These are phyloP conservation scores for Cyberlindnera xishuangbannaensis DNA, from an alignment of 805 yeast species.

Conservation along the genomic window DNA sequence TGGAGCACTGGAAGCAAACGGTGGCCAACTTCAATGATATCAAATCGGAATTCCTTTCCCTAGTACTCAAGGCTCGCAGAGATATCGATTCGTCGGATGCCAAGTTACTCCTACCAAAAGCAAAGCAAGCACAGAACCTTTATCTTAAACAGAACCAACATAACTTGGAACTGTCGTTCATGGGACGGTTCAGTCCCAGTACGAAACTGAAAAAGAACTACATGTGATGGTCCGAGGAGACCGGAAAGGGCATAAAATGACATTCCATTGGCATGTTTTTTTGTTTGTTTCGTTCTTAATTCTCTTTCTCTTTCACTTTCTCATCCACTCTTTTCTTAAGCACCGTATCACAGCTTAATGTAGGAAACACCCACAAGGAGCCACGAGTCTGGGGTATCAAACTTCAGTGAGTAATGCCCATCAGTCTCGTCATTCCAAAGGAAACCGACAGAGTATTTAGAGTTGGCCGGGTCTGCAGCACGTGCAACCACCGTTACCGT, in stretches of 20 bases:
- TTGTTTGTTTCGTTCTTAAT: no score
- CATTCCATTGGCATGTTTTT: no score
- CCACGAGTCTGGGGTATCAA: slow-evolving; percentile 2
- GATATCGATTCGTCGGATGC: slow-evolving; percentile 27
- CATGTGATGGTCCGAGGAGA: no score
- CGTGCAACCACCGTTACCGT: slow-evolving; percentile 3
- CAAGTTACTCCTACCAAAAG: slow-evolving; percentile 11
- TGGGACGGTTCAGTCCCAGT: slow-evolving; percentile 14
- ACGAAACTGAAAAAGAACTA: slow-evolving; percentile 13
- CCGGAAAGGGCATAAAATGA: no score
- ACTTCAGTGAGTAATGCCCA: slow-evolving; percentile 9
- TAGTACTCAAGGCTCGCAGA: slow-evolving; percentile 45
- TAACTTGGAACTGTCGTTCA: slow-evolving; percentile 9
- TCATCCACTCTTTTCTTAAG: no score
- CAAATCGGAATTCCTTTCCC: slow-evolving; percentile 63
- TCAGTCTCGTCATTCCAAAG: slow-evolving; percentile 12
- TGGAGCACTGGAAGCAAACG: slow-evolving; percentile 55
- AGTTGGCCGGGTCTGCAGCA: not conserved
- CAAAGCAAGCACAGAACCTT: slow-evolving; percentile 9
- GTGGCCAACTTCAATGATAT: slow-evolving; percentile 69
- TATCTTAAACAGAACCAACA: slow-evolving; percentile 8
- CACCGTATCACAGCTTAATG: slow-evolving; percentile 7
- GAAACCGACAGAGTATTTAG: slow-evolving; percentile 6
- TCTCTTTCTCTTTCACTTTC: no score
- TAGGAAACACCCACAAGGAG: slow-evolving; percentile 7